Percentiles rank a stretch among this genome's conserved stretches.
These are phyloP conservation scores for Penicillium hordei DNA, from an alignment of 2,329 filamentous ascomycete species.

Conservation along the genomic window DNA sequence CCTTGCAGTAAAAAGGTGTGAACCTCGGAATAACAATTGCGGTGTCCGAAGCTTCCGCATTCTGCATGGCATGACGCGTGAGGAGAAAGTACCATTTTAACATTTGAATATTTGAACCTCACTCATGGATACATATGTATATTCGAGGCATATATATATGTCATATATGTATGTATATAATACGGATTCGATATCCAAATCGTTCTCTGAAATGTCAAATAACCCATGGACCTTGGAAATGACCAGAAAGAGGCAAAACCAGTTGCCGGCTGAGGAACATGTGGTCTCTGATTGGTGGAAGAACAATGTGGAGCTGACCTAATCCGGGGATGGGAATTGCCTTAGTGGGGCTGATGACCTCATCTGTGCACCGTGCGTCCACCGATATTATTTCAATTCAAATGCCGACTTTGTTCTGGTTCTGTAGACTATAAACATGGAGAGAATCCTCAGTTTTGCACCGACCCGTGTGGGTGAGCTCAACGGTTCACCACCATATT, in stretches of 20 bases:
- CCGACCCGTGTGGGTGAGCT: background rate
- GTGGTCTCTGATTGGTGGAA: slow-evolving; percentile 15
- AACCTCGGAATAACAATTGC: slow-evolving; percentile 12
- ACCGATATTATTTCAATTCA: slow-evolving; percentile 5
- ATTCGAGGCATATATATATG: background rate
- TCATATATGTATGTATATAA: background rate
- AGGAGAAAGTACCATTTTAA: background rate
- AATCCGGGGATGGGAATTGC: slow-evolving; percentile 18
- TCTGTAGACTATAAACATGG: background rate
- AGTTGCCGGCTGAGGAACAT: slow-evolving; percentile 16
- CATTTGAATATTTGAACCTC: background rate
- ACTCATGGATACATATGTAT: no score
- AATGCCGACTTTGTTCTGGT: slow-evolving; percentile 13
- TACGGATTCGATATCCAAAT: background rate
- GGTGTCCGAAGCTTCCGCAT: slow-evolving; percentile 9
- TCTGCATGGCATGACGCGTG: background rate
- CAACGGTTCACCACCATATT: background rate
- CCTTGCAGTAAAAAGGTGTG: background rate
- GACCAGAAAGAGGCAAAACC: slow-evolving; percentile 4
- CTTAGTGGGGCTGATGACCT: slow-evolving; percentile 8
- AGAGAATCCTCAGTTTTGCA: background rate
- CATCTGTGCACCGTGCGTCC: slow-evolving; percentile 1
- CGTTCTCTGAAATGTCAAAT: background rate
- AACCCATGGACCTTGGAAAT: background rate
- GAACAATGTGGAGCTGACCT: background rate